Evolutionary conservation across 2,329 filamentous ascomycete genomes (phyloP), one percentile per base, ranked within the genome.

Genomic region (Pseudogymnoascus sp.): DNA sequence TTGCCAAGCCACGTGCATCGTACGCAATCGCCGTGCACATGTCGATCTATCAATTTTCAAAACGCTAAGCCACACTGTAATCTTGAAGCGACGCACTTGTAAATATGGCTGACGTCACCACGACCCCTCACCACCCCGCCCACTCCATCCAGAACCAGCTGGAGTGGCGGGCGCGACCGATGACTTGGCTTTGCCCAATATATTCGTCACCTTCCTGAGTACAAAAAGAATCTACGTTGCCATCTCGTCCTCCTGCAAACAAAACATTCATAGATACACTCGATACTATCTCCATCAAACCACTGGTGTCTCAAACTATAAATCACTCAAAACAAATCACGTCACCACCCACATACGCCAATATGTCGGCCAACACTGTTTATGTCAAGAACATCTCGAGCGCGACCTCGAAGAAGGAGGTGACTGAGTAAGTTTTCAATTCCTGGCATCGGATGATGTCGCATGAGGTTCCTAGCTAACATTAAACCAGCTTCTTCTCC

Each of bases 381-480:
- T 81, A 93, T 79, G 93, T 98, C 73, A 90, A 90, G 79, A 93
- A 95, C 80, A 96, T 99, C 79, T 87, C 90, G 70, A 76, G 81
- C 67, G 79, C 88, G 75, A 97, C 93, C 64, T 86, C 85, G 70
- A 92, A 99, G 78, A 89, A 93, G 79, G 92, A 98, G 79, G 87
- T 99, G 72, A 87, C 86, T 74, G 93, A 96, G 75, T 99, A 61
- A 61, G 60, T 61, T 31, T 39, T 28, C n/a, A 48, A 28, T 10
- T 34, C 23, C 68, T 73, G 68, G 74, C 68, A 61, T 63, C 21
- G 62, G 8, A 61, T 10, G 13, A 36, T 23, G 31, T 36, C 51
- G n/a, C 51, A 13, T 34, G 51, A 34, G 25, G 23, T 19, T 2
- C n/a, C 25, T 1, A 34, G 48, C 51, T 57, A 57, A 57, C 14